Percentiles rank a stretch among this genome's conserved stretches.
phyloP scores from a whole-genome alignment of 1,139 yeast genomes.

The Pichia sp. region DNA sequence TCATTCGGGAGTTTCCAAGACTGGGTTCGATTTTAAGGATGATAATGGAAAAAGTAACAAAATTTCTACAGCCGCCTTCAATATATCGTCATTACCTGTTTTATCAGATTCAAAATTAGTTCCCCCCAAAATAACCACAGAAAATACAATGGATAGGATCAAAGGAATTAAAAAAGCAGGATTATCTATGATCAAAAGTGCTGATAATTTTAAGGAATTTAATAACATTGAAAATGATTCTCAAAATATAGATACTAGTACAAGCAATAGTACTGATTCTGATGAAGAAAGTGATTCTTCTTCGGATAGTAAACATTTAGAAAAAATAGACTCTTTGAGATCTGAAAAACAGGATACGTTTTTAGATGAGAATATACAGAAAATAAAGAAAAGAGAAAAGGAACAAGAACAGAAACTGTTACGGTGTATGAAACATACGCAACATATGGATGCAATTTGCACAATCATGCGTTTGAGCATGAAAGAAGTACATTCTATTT shows the following conservation, averaged over 20 bases:
- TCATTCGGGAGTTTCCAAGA: too few species aligned
- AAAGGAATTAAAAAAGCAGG: not conserved
- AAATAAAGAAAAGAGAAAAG: slow-evolving; percentile 24
- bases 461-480: slow-evolving; percentile 12
- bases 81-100: slow-evolving; percentile 20
- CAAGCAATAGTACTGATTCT: too few species aligned
- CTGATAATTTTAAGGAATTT: slow-evolving; percentile 9
- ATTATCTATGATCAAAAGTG: slow-evolving; percentile 2
- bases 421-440: slow-evolving; percentile 30
- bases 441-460: slow-evolving; percentile 18
- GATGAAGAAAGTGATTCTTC: too few species aligned
- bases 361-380: slow-evolving; percentile 16
- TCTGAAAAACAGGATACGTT: slow-evolving; percentile 9
- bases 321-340: too few species aligned
- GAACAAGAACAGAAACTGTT: slow-evolving; percentile 37
- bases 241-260: too few species aligned
- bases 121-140: not conserved
- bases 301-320: too few species aligned
- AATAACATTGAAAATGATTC: too few species aligned
- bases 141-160: slow-evolving; percentile 1
- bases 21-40: not conserved
- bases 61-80: slow-evolving; percentile 13
- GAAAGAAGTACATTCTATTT: slow-evolving; percentile 8
- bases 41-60: not conserved
- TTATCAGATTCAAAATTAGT: slow-evolving; percentile 2